Base-by-base conservation (phyloP, 768 basidiomycete genomes). In the Calocybe cyanea region DNA sequence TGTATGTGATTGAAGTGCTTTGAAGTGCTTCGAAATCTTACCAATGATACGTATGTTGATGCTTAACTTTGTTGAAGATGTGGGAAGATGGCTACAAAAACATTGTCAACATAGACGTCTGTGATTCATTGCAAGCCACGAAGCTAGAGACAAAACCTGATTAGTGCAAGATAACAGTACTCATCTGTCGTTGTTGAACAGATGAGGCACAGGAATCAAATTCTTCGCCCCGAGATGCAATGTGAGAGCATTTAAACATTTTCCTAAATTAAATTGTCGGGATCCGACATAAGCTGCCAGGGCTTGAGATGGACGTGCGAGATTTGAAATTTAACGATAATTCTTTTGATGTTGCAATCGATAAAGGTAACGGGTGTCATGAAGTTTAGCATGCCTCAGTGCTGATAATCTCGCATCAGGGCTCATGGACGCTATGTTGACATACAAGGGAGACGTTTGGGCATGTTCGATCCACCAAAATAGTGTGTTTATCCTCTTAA, bases 401-500 rank as follows among this genome's bases (percentile, higher is more conserved):
- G 14, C 17, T 35, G 7, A 35, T 18, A n/a, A n/a, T 14, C 7
- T 6, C 4, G 7, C 15, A 21, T 11, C 23, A 72, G 70, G 87
- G 13, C 91, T 89, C 1, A 90, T 92, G 87, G 90, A 92, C 60
- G 87, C 88, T 2, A 86, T 92, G 85, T 82, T 92, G 81, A 82
- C 90, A 0, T 70, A 78, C 0, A 87, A 87, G 58, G 83, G 84
- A 14, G 85, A 89, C 54, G 82, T 89, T 45, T 92, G 90, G 89
- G 87, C 85, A 53, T 41, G 75, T 51, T 40, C 8, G 11, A 30
- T 31, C 3, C 21, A 19, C 10, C 19, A 47, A 20, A 33, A 41
- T 9, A 6, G 31, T 5, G 25, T 28, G 11, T n/a, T n/a, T n/a
- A n/a, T n/a, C n/a, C 25, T 11, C 25, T 11, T 38, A 36, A 6